Conservation (phyloP, 257 asterid species). For the Nicotiana benthamiana region DNA sequence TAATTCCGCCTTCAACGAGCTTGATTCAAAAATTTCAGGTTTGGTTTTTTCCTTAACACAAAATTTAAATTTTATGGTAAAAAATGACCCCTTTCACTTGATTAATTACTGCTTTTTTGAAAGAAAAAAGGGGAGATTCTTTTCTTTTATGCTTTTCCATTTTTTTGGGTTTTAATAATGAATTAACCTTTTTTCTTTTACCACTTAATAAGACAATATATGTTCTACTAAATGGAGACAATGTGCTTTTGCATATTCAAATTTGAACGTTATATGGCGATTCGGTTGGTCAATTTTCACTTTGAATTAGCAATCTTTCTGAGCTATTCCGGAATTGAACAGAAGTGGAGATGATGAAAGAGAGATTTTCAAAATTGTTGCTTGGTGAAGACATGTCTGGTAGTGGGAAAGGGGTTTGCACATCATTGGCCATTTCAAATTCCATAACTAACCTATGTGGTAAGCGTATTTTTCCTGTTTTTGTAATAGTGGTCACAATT, state of each 20-base stretch:
- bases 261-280: not conserved
- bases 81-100: not conserved
- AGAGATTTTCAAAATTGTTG: constrained; percentile 61
- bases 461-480: constrained; percentile 10
- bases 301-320: not conserved
- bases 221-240: not conserved
- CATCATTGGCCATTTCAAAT: constrained; percentile 79
- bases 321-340: constrained; percentile 3
- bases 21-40: constrained; percentile 56
- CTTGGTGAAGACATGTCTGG: constrained; percentile 98
- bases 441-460: constrained; percentile 83
- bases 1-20: constrained; percentile 28
- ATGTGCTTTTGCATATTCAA: not conserved
- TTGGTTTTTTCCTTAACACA: not conserved
- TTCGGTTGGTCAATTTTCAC: not conserved
- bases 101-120: not conserved
- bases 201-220: not conserved
- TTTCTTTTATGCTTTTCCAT: not conserved
- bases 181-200: not conserved
- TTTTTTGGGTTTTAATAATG: not conserved
- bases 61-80: not conserved
- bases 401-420: constrained; percentile 76
- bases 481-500: not conserved
- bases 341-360: constrained; percentile 90
- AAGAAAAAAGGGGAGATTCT: not conserved